These are phyloP conservation scores for Lotmaria passim DNA, from an alignment of 208 protist genomes.

Conservation along the genomic window DNA sequence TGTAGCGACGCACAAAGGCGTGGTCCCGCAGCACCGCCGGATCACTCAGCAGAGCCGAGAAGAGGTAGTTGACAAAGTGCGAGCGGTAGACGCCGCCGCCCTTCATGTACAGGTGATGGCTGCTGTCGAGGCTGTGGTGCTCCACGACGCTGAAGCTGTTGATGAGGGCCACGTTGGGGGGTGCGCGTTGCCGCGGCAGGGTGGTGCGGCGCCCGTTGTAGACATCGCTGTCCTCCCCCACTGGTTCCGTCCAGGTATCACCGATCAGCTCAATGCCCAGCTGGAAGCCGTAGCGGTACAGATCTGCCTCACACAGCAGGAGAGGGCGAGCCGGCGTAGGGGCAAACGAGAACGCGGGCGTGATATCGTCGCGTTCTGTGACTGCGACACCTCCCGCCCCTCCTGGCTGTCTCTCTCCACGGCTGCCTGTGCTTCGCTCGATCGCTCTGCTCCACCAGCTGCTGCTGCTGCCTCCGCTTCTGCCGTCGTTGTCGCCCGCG, in stretches of 20 bases:
- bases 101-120: slow-evolving; percentile 76
- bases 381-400: not conserved
- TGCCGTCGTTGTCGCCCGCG: too few species aligned
- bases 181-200: slow-evolving; percentile 30
- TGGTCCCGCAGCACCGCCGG: slow-evolving; percentile 40
- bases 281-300: slow-evolving; percentile 72
- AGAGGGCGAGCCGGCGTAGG: slow-evolving; percentile 49
- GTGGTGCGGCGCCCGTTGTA: not conserved
- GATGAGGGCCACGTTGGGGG: slow-evolving; percentile 73
- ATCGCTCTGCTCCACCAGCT: slow-evolving; percentile 16
- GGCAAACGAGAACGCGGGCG: slow-evolving; percentile 17
- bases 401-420: not conserved
- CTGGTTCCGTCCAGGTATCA: slow-evolving; percentile 64
- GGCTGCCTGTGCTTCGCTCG: not conserved
- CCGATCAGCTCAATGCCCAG: slow-evolving; percentile 87
- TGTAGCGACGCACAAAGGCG: slow-evolving; percentile 74
- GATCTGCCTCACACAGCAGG: slow-evolving; percentile 71
- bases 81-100: slow-evolving; percentile 80
- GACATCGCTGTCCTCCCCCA: slow-evolving; percentile 24
- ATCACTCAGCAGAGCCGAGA: slow-evolving; percentile 54
- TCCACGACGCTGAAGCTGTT: slow-evolving; percentile 91
- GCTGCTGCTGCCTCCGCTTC: not conserved
- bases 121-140: slow-evolving; percentile 77
- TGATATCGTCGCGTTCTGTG: slow-evolving; percentile 1
- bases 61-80: slow-evolving; percentile 85